phyloP scores from a whole-genome alignment of 495 filamentous ascomycete genomes.

The Neurospora sp. region DNA sequence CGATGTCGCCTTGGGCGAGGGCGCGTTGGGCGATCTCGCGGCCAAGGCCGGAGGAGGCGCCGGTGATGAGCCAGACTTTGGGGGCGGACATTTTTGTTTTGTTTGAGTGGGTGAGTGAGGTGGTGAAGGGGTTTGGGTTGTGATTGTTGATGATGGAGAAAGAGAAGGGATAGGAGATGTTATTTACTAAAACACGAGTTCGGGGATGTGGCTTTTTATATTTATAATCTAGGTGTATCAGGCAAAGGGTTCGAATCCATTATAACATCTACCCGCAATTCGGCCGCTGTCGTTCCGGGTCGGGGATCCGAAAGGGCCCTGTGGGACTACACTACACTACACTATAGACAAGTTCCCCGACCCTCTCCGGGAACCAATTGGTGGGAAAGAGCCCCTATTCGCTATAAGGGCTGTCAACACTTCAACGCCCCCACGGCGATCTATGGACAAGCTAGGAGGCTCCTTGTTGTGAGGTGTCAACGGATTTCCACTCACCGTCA shows the following conservation, averaged over 20 bases:
- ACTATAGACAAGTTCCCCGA: neutral
- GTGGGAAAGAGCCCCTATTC: neutral
- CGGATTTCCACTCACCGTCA: neutral
- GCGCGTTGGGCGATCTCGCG: slow-evolving; percentile 30
- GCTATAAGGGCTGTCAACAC: neutral
- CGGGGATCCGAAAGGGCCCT: neutral
- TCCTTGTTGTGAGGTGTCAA: neutral
- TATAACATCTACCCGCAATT: neutral
- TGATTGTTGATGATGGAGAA: neutral
- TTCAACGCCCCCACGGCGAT: neutral
- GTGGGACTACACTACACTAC: neutral
- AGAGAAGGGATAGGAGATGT: neutral
- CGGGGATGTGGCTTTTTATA: neutral
- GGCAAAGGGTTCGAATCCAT: neutral
- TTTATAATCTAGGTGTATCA: neutral
- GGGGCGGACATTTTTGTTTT: neutral
- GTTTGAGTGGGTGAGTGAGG: neutral
- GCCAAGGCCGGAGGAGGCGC: slow-evolving; percentile 44
- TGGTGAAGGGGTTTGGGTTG: neutral
- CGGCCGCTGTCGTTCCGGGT: neutral
- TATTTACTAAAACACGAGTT: no score
- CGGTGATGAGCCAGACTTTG: slow-evolving; percentile 39
- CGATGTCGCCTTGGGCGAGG: slow-evolving; percentile 33
- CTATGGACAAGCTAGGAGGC: neutral
- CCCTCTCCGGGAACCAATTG: neutral